These are phyloP conservation scores for Tarenaya hassleriana DNA, from an alignment of 345 rosid genomes.

Conservation along the genomic window DNA sequence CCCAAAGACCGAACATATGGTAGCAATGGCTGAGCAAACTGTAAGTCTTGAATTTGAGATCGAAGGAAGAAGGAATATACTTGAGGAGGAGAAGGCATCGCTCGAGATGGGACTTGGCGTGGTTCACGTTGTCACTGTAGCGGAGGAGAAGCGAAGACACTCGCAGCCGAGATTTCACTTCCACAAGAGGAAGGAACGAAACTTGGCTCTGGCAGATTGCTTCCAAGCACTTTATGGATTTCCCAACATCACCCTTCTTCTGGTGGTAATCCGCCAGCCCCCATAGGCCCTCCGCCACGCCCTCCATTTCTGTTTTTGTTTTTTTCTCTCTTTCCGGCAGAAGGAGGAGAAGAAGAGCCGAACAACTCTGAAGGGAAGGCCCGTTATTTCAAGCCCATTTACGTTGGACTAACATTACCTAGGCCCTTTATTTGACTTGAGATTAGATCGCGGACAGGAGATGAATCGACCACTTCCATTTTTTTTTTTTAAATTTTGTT, in stretches of 20 bases:
- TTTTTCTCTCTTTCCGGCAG: too few species aligned
- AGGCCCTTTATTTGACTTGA: too few species aligned
- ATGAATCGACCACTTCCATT: too few species aligned
- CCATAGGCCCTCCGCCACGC: constrained; percentile 93
- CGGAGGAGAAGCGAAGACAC: constrained; percentile 74
- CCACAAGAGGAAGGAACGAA: constrained; percentile 72
- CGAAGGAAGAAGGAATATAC: constrained; percentile 77
- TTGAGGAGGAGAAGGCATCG: constrained; percentile 48
- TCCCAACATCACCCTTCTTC: constrained; percentile 62
- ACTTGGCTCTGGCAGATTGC: constrained; percentile 72
- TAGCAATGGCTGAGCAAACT: constrained; percentile 87
- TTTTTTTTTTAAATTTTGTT: too few species aligned
- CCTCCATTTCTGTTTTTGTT: too few species aligned
- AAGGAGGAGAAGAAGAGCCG: too few species aligned
- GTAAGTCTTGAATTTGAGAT: constrained; percentile 71
- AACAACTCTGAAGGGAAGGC: too few species aligned
- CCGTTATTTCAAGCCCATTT: too few species aligned
- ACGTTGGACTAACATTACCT: too few species aligned
- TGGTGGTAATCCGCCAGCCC: constrained; percentile 78
- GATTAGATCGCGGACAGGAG: too few species aligned
- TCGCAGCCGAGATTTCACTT: constrained; percentile 85
- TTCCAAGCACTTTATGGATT: constrained; percentile 79
- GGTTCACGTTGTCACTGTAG: constrained; percentile 70
- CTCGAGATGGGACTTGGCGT: constrained; percentile 90
- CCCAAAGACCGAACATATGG: constrained; percentile 61